A percentile compares a stretch with the other conserved stretches of the same genome.
phyloP scores from a whole-genome alignment of 108 stramenopile species.

The Skeletonema menzelii region DNA sequence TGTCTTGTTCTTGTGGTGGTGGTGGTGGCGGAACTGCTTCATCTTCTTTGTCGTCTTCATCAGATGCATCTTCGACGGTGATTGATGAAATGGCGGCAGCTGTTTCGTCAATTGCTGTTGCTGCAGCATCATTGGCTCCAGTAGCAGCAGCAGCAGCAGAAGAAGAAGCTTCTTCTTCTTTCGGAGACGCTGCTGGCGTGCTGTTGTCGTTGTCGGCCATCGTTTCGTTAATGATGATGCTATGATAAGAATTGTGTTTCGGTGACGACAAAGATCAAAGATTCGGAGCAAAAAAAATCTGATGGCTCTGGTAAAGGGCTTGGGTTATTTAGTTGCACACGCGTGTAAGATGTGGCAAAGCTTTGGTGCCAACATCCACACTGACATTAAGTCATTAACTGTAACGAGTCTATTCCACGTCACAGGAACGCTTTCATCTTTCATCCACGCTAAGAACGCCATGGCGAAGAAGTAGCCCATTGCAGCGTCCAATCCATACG shows the following conservation, averaged over 20 bases:
- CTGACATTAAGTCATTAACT: background rate
- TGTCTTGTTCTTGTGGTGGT: too few relatives aligned
- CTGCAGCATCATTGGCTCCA: background rate
- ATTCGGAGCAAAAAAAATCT: too few relatives aligned
- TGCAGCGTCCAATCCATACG: background rate
- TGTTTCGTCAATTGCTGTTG: background rate
- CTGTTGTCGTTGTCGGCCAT: background rate
- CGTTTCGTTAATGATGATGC: background rate
- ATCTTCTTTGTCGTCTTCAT: too few relatives aligned
- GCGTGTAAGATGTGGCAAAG: too few relatives aligned
- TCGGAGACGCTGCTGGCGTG: background rate
- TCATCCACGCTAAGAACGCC: too few relatives aligned
- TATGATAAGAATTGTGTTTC: too few relatives aligned
- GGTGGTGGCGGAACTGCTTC: background rate
- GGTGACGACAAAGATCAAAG: too few relatives aligned
- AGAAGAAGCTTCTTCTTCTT: background rate
- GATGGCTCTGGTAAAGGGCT: too few relatives aligned
- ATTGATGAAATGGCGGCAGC: background rate
- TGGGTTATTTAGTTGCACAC: too few relatives aligned
- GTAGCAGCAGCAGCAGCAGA: too few relatives aligned
- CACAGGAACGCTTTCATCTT: too few relatives aligned
- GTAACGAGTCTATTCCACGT: background rate
- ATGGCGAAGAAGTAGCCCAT: too few relatives aligned
- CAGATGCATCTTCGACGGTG: background rate
- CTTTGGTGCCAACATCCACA: background rate